Percentiles rank a stretch among this genome's conserved stretches.
Evolutionary conservation across 169 alveolate genomes (phyloP).

Genomic region (Eimeria tenella): DNA sequence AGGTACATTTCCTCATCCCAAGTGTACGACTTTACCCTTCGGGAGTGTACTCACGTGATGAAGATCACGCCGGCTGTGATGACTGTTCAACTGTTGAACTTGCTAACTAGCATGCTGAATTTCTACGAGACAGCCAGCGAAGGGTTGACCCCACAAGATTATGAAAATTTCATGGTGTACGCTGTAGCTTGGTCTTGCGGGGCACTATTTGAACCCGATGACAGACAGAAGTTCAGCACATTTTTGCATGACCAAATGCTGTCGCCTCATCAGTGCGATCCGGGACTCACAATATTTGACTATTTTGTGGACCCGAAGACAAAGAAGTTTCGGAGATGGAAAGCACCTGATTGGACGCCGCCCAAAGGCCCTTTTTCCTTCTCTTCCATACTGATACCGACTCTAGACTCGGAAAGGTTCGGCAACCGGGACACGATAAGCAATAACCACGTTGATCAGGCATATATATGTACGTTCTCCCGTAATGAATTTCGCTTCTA

Average conservation of each 20-base stretch:
- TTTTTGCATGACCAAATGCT: conserved; percentile 14
- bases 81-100: conserved; percentile 89
- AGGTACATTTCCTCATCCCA: conserved; percentile 81
- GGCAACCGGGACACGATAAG: neutral
- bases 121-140: conserved; percentile 89
- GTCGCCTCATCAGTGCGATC: conserved; percentile 58
- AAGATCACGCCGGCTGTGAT: conserved; percentile 89
- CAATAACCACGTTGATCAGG: too few relatives aligned
- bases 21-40: conserved; percentile 79
- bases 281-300: conserved; percentile 72
- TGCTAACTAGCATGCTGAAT: conserved; percentile 89
- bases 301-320: conserved; percentile 71
- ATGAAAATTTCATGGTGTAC: conserved; percentile 89
- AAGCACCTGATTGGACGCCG: conserved; percentile 87
- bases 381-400: conserved; percentile 96
- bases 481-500: too few relatives aligned
- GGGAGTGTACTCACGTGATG: conserved; percentile 92
- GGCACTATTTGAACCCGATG: conserved; percentile 93
- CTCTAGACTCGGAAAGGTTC: conserved; percentile 91
- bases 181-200: conserved; percentile 95
- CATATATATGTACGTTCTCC: too few relatives aligned
- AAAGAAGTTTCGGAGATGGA: conserved; percentile 34
- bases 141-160: conserved; percentile 83
- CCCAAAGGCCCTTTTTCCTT: conserved; percentile 89
- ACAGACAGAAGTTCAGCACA: conserved; percentile 82